Percentiles rank a stretch among this genome's conserved stretches.
Conservation (phyloP, 805 yeast genomes). For the Wickerhamiella musiphila region DNA sequence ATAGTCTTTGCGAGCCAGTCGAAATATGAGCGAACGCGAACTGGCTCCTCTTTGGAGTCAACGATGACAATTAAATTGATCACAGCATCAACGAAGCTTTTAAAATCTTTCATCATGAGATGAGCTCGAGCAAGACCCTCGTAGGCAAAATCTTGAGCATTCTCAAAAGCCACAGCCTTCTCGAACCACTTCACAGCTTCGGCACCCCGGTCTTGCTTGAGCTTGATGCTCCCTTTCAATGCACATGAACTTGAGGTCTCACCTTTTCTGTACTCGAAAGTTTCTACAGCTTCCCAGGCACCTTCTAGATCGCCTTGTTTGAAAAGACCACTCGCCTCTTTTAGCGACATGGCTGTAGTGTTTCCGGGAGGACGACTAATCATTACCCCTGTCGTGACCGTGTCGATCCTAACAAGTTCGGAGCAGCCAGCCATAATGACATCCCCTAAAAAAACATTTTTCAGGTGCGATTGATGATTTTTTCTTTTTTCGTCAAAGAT, state of each 20-base stretch:
- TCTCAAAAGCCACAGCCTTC: slow-evolving; percentile 27
- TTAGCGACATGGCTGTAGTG: background rate
- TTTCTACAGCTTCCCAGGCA: slow-evolving; percentile 38
- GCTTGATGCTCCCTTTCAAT: slow-evolving; percentile 52
- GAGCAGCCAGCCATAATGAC: too few relatives aligned
- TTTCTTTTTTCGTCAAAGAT: too few relatives aligned
- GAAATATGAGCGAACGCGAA: too few relatives aligned
- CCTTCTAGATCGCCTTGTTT: slow-evolving; percentile 37
- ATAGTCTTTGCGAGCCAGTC: too few relatives aligned
- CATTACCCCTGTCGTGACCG: too few relatives aligned
- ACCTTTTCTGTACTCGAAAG: slow-evolving; percentile 39
- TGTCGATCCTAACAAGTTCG: too few relatives aligned
- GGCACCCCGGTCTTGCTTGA: slow-evolving; percentile 26
- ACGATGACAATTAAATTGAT: slow-evolving; percentile 9
- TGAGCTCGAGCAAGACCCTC: slow-evolving; percentile 42
- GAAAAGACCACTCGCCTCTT: background rate
- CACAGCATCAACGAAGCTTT: slow-evolving; percentile 11
- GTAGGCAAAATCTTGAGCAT: slow-evolving; percentile 48
- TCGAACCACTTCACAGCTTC: slow-evolving; percentile 33
- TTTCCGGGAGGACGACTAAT: background rate
- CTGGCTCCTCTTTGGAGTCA: slow-evolving; percentile 12
- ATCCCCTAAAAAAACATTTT: too few relatives aligned
- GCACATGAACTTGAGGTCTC: slow-evolving; percentile 36
- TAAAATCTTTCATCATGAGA: slow-evolving; percentile 10
- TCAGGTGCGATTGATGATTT: too few relatives aligned